phyloP scores from a whole-genome alignment of 176 grass and related monocot genomes.

The Oryza punctata region DNA sequence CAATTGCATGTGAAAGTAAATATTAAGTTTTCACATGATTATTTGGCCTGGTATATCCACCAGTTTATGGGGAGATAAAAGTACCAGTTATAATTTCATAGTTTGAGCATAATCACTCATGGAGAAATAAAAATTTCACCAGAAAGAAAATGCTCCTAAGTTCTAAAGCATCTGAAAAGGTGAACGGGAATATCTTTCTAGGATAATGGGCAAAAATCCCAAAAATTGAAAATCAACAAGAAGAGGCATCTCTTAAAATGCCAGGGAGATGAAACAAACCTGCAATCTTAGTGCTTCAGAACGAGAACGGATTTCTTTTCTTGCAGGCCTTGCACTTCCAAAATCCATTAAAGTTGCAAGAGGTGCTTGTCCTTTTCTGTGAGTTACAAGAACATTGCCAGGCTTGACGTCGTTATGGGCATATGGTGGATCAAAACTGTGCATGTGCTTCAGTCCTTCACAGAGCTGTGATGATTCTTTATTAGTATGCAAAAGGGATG shows the following conservation, averaged over 20 bases:
- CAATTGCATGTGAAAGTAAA: neutral
- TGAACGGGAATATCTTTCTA: neutral
- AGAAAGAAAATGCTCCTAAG: neutral
- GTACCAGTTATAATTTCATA: neutral
- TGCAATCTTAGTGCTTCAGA: slow-evolving; percentile 85
- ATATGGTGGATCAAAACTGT: slow-evolving; percentile 86
- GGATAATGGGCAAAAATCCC: neutral
- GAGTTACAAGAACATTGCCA: slow-evolving; percentile 90
- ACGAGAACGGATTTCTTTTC: slow-evolving; percentile 78
- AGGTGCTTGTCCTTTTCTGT: slow-evolving; percentile 63
- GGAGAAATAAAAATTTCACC: neutral
- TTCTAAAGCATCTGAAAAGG: neutral
- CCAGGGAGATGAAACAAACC: slow-evolving; percentile 45
- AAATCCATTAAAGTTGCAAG: slow-evolving; percentile 96
- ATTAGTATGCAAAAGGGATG: slow-evolving; percentile 15
- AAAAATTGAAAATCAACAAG: slow-evolving; percentile 9
- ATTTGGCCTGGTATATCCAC: neutral
- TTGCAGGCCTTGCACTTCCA: slow-evolving; percentile 83
- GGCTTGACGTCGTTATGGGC: slow-evolving; percentile 98
- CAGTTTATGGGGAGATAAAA: slow-evolving; percentile 5
- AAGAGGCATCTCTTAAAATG: slow-evolving; percentile 18
- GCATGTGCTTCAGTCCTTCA: slow-evolving; percentile 96
- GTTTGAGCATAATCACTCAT: neutral
- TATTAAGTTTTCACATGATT: neutral
- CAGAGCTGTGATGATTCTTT: slow-evolving; percentile 57